Evolutionary conservation across 805 yeast species (phyloP).

Genomic region (Hanseniaspora clermontiae): DNA sequence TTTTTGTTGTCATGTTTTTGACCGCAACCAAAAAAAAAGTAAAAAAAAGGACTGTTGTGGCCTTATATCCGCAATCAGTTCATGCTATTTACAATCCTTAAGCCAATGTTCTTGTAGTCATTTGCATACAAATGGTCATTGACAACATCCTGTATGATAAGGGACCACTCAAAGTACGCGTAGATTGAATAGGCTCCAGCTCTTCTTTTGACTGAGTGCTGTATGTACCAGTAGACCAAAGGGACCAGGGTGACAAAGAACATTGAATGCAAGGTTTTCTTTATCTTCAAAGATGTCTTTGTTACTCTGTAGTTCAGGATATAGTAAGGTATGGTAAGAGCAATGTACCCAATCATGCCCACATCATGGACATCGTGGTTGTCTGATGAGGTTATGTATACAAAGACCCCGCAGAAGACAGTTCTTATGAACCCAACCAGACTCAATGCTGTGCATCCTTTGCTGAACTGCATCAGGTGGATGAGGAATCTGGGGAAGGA

Average conservation of each 20-base stretch:
- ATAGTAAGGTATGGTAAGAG: slow-evolving; percentile 88
- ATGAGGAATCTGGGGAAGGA: slow-evolving; percentile 81
- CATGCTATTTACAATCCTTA: slow-evolving; percentile 10
- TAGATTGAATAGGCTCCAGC: slow-evolving; percentile 94
- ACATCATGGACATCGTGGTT: slow-evolving; percentile 94
- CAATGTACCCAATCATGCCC: slow-evolving; percentile 83
- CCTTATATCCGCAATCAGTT: background rate
- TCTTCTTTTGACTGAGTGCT: slow-evolving; percentile 74
- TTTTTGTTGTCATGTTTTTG: too few relatives aligned
- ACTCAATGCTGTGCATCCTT: slow-evolving; percentile 24
- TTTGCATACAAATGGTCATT: slow-evolving; percentile 69
- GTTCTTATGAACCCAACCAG: slow-evolving; percentile 74
- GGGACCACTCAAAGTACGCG: slow-evolving; percentile 89
- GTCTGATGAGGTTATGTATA: slow-evolving; percentile 90
- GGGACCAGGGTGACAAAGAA: slow-evolving; percentile 73
- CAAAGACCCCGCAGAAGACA: slow-evolving; percentile 97
- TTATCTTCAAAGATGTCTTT: slow-evolving; percentile 26
- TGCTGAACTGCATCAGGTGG: slow-evolving; percentile 34
- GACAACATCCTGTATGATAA: slow-evolving; percentile 68
- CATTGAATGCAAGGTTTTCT: slow-evolving; percentile 41
- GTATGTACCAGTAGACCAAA: slow-evolving; percentile 75
- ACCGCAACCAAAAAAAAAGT: too few relatives aligned
- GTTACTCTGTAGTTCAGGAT: slow-evolving; percentile 34
- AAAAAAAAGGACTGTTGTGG: too few relatives aligned
- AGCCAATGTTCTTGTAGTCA: slow-evolving; percentile 42